A percentile compares a stretch with the other conserved stretches of the same genome.
phyloP scores from a whole-genome alignment of 2,329 filamentous ascomycete genomes.

The Fusarium compactum region DNA sequence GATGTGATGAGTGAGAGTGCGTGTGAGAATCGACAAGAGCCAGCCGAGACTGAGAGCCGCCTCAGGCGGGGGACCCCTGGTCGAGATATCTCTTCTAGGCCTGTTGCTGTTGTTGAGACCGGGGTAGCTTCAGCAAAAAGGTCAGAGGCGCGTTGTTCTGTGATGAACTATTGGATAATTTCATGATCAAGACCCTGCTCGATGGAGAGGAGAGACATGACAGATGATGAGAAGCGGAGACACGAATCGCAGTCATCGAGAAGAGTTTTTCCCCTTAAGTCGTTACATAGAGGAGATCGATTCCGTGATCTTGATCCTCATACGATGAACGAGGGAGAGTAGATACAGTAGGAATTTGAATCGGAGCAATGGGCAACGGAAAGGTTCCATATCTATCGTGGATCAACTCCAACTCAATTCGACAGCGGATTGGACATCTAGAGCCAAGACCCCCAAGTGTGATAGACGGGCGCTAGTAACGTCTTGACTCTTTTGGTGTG shows the following conservation, averaged over 20 bases:
- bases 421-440: background rate
- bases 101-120: slow-evolving; percentile 29
- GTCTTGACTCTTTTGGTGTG: slow-evolving; percentile 38
- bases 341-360: slow-evolving; percentile 21
- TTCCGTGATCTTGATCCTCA: background rate
- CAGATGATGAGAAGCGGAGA: slow-evolving; percentile 13
- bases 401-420: background rate
- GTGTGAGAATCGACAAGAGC: slow-evolving; percentile 20
- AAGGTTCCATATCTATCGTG: slow-evolving; percentile 18
- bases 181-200: slow-evolving; percentile 14
- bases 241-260: background rate
- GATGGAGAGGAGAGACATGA: slow-evolving; percentile 14
- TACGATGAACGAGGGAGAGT: background rate
- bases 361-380: slow-evolving; percentile 21
- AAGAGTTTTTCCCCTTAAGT: background rate
- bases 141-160: slow-evolving; percentile 20
- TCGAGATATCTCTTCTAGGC: slow-evolving; percentile 33
- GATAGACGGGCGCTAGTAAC: slow-evolving; percentile 41
- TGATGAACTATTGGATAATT: slow-evolving; percentile 23
- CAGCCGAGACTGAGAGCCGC: slow-evolving; percentile 25
- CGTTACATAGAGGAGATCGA: background rate
- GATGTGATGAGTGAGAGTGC: slow-evolving; percentile 11
- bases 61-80: slow-evolving; percentile 38
- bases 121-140: slow-evolving; percentile 23
- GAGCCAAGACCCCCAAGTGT: slow-evolving; percentile 1